A percentile compares a stretch with the other conserved stretches of the same genome.
Evolutionary conservation across 1,139 yeast species (phyloP).

Genomic region (Kodamaea plutei): DNA sequence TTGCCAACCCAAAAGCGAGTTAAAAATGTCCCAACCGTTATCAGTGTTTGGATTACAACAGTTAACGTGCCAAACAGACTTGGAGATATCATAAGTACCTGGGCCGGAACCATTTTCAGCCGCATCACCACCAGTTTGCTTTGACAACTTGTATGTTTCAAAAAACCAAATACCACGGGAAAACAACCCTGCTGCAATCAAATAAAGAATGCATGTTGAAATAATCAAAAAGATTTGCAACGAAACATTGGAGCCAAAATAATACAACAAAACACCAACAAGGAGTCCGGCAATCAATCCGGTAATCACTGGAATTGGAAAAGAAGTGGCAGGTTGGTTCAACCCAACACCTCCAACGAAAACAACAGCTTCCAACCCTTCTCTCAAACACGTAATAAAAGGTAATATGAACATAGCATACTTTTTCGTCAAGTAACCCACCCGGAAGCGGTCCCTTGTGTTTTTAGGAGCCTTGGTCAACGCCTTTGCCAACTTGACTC

Average conservation of each 20-base stretch:
- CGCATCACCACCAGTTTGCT: slow-evolving; percentile 80
- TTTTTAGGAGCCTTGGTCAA: slow-evolving; percentile 42
- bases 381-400: slow-evolving; percentile 78
- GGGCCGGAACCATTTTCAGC: slow-evolving; percentile 88
- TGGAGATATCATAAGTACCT: slow-evolving; percentile 76
- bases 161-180: slow-evolving; percentile 89
- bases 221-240: slow-evolving; percentile 74
- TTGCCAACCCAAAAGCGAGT: slow-evolving; percentile 86
- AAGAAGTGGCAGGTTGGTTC: slow-evolving; percentile 67
- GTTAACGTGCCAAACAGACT: slow-evolving; percentile 88
- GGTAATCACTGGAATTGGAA: slow-evolving; percentile 78
- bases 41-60: slow-evolving; percentile 89
- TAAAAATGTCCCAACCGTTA: slow-evolving; percentile 92
- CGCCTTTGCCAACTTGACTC: slow-evolving; percentile 81
- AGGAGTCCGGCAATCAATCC: slow-evolving; percentile 71
- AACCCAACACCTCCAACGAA: slow-evolving; percentile 90
- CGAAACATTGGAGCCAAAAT: slow-evolving; percentile 72
- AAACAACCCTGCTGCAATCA: slow-evolving; percentile 84
- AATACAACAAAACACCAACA: slow-evolving; percentile 67
- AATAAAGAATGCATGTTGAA: slow-evolving; percentile 77
- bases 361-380: slow-evolving; percentile 89
- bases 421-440: slow-evolving; percentile 46
- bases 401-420: slow-evolving; percentile 80
- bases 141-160: slow-evolving; percentile 60
- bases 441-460: slow-evolving; percentile 27